A percentile compares a stretch with the other conserved stretches of the same genome.
Conservation (phyloP, 1,284 basidiomycete species). For the Coniferiporia weirii region DNA sequence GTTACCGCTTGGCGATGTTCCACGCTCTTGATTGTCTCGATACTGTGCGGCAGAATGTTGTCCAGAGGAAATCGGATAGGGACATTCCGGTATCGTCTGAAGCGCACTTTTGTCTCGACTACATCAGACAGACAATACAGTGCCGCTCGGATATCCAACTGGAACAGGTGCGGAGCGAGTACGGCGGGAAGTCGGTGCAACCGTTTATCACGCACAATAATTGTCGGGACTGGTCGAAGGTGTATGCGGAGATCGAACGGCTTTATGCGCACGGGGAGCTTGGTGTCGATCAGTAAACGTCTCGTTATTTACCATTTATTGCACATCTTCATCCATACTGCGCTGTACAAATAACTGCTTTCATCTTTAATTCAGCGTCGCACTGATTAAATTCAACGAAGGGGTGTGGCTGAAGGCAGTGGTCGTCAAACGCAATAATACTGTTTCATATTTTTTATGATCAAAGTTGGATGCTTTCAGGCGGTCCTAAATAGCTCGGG, state of each 20-base stretch:
- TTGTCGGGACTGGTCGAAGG: constrained; percentile 16
- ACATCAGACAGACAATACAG: constrained; percentile 14
- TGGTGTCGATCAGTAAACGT: background rate
- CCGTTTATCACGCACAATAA: constrained; percentile 18
- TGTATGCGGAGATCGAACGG: constrained; percentile 14
- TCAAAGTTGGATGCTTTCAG: constrained; percentile 42
- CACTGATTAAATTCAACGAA: too few species aligned
- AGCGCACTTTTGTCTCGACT: constrained; percentile 15
- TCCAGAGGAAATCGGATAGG: constrained; percentile 13
- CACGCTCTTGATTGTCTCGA: constrained; percentile 17
- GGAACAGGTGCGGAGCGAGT: constrained; percentile 18
- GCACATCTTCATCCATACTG: too few species aligned
- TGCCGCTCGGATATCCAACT: constrained; percentile 18
- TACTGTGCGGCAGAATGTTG: constrained; percentile 5
- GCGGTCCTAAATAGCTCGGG: constrained; percentile 56
- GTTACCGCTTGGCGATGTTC: constrained; percentile 16
- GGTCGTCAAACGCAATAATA: too few species aligned
- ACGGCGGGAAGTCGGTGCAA: constrained; percentile 17
- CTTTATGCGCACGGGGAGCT: background rate
- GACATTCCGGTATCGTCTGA: constrained; percentile 7
- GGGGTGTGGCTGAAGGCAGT: too few species aligned
- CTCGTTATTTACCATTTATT: too few species aligned
- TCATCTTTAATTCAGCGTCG: too few species aligned
- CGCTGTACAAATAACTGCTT: too few species aligned
- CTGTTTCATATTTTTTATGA: background rate